Conservation (phyloP, 1,284 basidiomycete species). For the Ganoderma multipileum region DNA sequence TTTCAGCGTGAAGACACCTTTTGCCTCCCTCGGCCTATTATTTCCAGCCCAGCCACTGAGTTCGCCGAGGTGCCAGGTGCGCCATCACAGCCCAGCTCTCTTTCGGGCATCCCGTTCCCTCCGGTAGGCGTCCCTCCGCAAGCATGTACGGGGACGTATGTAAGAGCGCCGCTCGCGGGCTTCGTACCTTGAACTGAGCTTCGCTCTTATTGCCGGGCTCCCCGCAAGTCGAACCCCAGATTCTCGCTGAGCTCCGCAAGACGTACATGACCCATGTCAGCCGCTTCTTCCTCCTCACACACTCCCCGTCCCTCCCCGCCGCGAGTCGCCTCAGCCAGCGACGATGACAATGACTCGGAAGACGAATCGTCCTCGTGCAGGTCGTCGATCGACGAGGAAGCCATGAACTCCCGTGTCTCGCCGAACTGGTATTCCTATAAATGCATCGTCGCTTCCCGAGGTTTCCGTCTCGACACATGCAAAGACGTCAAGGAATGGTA, state of each 20-base stretch:
- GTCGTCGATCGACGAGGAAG: conserved; percentile 67
- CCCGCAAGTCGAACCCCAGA: background rate
- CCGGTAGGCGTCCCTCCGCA: conserved; percentile 1
- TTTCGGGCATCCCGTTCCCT: conserved; percentile 25
- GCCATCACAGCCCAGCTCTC: conserved; percentile 13
- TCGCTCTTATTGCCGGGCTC: background rate
- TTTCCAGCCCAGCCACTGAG: conserved; percentile 8
- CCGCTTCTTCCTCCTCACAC: conserved; percentile 15
- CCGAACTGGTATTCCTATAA: conserved; percentile 69
- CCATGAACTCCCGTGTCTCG: conserved; percentile 60
- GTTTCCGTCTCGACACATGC: conserved; percentile 71
- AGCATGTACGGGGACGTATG: conserved; percentile 13
- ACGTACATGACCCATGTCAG: conserved; percentile 23
- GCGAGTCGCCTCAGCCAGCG: conserved; percentile 8
- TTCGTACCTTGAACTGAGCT: background rate
- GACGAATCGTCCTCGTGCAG: conserved; percentile 42
- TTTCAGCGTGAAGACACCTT: background rate
- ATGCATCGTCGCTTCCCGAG: conserved; percentile 53
- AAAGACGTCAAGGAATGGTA: conserved; percentile 68
- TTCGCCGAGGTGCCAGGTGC: conserved; percentile 7
- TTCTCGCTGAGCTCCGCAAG: background rate
- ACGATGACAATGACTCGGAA: conserved; percentile 39
- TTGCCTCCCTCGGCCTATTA: conserved; percentile 19
- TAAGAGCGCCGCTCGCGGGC: conserved; percentile 14
- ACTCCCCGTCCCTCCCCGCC: conserved; percentile 16